These are phyloP conservation scores for Escovopsis weberi DNA, from an alignment of 2,329 filamentous ascomycete species.

Conservation along the genomic window DNA sequence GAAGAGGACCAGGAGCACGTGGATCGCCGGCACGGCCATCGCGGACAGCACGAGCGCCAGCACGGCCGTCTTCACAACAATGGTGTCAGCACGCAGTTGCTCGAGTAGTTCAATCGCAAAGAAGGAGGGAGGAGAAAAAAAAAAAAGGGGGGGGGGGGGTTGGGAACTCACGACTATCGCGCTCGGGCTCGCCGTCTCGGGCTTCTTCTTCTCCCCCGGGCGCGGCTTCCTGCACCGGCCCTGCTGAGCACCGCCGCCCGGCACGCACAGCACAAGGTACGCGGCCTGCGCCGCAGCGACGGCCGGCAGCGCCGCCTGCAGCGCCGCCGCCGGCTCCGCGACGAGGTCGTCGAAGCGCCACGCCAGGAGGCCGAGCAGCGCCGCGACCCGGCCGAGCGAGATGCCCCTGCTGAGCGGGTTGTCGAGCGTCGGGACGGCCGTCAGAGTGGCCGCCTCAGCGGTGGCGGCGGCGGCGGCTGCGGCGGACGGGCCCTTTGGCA, in stretches of 20 bases:
- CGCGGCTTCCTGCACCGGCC: conserved; percentile 34
- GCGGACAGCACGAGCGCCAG: conserved; percentile 45
- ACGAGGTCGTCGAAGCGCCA: conserved; percentile 54
- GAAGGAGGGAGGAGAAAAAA: no score
- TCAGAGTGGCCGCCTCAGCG: conserved; percentile 12
- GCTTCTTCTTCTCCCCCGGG: conserved; percentile 40
- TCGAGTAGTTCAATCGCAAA: no score
- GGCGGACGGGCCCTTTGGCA: conserved; percentile 16
- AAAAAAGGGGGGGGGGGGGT: neutral
- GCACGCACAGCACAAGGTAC: conserved; percentile 50
- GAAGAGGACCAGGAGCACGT: conserved; percentile 64
- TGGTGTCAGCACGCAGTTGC: no score
- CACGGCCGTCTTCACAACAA: conserved; percentile 26
- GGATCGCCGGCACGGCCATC: conserved; percentile 50
- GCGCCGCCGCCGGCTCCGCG: conserved; percentile 49
- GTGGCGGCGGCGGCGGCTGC: conserved; percentile 16
- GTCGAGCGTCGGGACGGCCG: conserved; percentile 24
- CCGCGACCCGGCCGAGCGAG: conserved; percentile 51
- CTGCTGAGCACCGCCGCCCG: conserved; percentile 37
- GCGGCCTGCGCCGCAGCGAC: conserved; percentile 48
- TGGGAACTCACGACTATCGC: conserved; percentile 30
- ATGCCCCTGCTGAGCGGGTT: conserved; percentile 31
- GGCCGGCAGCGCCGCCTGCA: conserved; percentile 46
- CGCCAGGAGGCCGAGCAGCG: conserved; percentile 51
- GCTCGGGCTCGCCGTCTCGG: conserved; percentile 28